phyloP scores from a whole-genome alignment of 441 rosid species.

The Populus hybrid region DNA sequence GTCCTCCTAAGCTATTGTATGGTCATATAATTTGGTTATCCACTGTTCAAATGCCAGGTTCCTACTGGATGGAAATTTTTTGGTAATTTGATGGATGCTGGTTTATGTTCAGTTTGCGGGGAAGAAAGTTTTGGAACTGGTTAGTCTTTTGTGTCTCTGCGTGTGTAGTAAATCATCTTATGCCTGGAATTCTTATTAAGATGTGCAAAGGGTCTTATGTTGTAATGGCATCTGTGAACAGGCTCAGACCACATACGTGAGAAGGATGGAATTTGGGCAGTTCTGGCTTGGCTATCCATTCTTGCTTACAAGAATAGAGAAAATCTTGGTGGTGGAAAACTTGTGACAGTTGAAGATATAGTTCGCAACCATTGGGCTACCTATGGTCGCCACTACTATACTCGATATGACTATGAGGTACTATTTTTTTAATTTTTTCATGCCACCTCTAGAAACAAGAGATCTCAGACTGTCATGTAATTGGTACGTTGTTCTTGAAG shows the following conservation, averaged over 20 bases:
- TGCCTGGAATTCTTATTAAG: not conserved
- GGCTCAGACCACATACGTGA: slow-evolving; percentile 98
- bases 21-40: slow-evolving; percentile 11
- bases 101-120: slow-evolving; percentile 89
- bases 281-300: slow-evolving; percentile 94
- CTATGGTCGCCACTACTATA: slow-evolving; percentile 95
- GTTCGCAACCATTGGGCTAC: slow-evolving; percentile 88
- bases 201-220: not conserved
- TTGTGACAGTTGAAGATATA: slow-evolving; percentile 89
- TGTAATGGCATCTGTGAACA: slow-evolving; percentile 33
- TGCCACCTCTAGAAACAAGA: not conserved
- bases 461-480: slow-evolving; percentile 14
- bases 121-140: slow-evolving; percentile 99
- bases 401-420: slow-evolving; percentile 98
- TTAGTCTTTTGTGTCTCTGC: slow-evolving; percentile 25
- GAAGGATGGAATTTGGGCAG: slow-evolving; percentile 99
- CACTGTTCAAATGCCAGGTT: slow-evolving; percentile 45
- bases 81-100: slow-evolving; percentile 99
- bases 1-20: slow-evolving; percentile 6
- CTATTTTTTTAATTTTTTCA: not conserved
- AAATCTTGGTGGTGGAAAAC: slow-evolving; percentile 56
- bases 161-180: not conserved
- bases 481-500: slow-evolving; percentile 40
- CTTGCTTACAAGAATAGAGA: slow-evolving; percentile 85
- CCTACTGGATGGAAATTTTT: slow-evolving; percentile 99